A percentile compares a stretch with the other conserved stretches of the same genome.
phyloP scores from a whole-genome alignment of 768 basidiomycete species.

The Naganishia vishniacii region DNA sequence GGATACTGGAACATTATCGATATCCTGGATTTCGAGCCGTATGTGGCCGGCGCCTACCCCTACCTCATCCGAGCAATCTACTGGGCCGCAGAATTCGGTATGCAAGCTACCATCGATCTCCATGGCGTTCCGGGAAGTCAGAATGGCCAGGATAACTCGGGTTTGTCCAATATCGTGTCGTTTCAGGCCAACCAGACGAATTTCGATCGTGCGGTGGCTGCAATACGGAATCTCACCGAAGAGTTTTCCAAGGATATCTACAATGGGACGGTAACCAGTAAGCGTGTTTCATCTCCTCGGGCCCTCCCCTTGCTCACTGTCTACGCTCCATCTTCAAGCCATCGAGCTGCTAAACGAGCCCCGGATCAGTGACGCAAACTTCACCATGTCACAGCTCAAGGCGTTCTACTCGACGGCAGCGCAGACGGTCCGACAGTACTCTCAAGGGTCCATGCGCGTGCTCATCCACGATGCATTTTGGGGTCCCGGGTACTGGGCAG shows the following conservation, averaged over 20 bases:
- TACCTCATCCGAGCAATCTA: slow-evolving; percentile 44
- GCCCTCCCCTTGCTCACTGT: not conserved
- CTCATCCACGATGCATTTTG: slow-evolving; percentile 45
- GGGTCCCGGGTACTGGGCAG: slow-evolving; percentile 43
- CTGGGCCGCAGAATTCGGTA: slow-evolving; percentile 44
- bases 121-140: slow-evolving; percentile 36
- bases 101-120: slow-evolving; percentile 40
- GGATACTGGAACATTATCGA: slow-evolving; percentile 32
- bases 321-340: slow-evolving; percentile 23
- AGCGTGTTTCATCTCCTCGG: slow-evolving; percentile 16
- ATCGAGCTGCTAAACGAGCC: slow-evolving; percentile 48
- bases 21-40: slow-evolving; percentile 27
- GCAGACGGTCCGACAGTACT: slow-evolving; percentile 24
- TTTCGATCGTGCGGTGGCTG: slow-evolving; percentile 34
- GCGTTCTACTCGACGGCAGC: slow-evolving; percentile 36
- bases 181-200: slow-evolving; percentile 34
- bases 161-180: slow-evolving; percentile 26
- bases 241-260: slow-evolving; percentile 42
- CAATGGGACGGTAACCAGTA: slow-evolving; percentile 41
- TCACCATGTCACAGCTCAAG: slow-evolving; percentile 42
- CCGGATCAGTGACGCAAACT: slow-evolving; percentile 30
- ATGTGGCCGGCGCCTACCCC: slow-evolving; percentile 32
- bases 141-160: slow-evolving; percentile 40
- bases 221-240: slow-evolving; percentile 37
- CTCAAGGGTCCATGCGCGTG: slow-evolving; percentile 30